Conservation (phyloP, 306 rosid species). For the Quercus berberidifolia region DNA sequence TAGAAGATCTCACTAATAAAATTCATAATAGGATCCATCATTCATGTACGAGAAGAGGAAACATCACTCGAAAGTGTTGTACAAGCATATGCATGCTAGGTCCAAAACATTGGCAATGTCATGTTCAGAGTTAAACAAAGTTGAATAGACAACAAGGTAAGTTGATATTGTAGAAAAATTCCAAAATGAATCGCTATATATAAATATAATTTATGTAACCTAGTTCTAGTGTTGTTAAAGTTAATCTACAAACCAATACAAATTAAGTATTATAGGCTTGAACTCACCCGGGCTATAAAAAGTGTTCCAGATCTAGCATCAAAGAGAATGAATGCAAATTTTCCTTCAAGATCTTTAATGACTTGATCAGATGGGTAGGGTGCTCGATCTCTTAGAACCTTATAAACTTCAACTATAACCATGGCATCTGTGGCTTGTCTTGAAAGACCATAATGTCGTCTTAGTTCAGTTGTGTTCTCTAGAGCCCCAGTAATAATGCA, state of each 20-base stretch:
- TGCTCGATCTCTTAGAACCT: constrained; percentile 55
- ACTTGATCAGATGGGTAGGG: constrained; percentile 68
- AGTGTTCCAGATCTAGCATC: constrained; percentile 39
- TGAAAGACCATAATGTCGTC: constrained; percentile 54
- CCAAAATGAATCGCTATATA: too few species aligned
- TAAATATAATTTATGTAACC: too few species aligned
- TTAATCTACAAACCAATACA: too few species aligned
- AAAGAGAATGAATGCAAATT: constrained; percentile 55
- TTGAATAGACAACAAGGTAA: too few species aligned
- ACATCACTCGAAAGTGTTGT: too few species aligned
- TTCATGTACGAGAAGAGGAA: too few species aligned
- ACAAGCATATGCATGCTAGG: background rate
- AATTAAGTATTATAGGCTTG: background rate
- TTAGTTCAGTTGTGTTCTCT: constrained; percentile 38
- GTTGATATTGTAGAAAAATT: too few species aligned
- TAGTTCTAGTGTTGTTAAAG: too few species aligned
- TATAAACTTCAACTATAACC: constrained; percentile 58
- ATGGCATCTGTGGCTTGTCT: constrained; percentile 64
- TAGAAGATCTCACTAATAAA: too few species aligned
- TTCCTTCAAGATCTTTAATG: constrained; percentile 55
- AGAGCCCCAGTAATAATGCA: constrained; percentile 50
- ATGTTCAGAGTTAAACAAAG: too few species aligned
- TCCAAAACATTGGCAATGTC: background rate
- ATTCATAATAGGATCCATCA: too few species aligned
- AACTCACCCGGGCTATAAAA: constrained; percentile 50